Evolutionary conservation across 2,329 filamentous ascomycete species (phyloP), one percentile per base, ranked within the genome.

Genomic region (Alternaria consortialis): DNA sequence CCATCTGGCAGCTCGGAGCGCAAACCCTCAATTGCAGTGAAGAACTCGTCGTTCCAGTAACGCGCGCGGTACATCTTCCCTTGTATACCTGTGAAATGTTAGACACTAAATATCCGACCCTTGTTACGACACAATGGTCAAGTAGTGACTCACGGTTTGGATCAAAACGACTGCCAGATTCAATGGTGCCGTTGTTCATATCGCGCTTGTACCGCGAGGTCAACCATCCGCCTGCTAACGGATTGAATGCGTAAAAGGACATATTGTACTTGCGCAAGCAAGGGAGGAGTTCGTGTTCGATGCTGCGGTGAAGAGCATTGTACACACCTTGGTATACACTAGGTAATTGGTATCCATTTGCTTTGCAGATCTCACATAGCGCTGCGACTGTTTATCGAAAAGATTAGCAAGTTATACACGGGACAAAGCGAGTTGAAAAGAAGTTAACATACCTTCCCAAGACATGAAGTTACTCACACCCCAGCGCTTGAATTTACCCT

Each of bases 391-490:
- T 23, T 20, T 2, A 2, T 1, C 2, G 37, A 39, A 39, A 11
- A 1, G 0, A 20, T 48, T 8, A 48, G 17, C 2, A 23, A 7
- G 20, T 20, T 17, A n/a, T 17, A 17, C 17, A 23, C 27, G 25
- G 8, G 5, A 23, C 6, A 20, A 17, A n/a, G 9, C n/a, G 11
- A 15, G 40, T 15, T 1, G 12, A 27, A 25, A 25, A 4, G 13
- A 27, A 2, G 13, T 27, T 27, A n/a, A 27, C 40, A 43, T 23
- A 48, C 44, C 44, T 32, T 56, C 66, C 62, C 62, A 66, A 0
- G 80, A 70, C 67, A 75, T 73, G 62, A 78, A 85, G 64, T 85
- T 85, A 57, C 76, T 80, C 40, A 85, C 71, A 0, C 82, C 83
- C 34, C 83, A 79, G 1, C 77, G 70, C n/a, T 72, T 70, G 66